A percentile compares a stretch with the other conserved stretches of the same genome.
phyloP scores from a whole-genome alignment of 495 filamentous ascomycete species.

The Aspergillus egyptiacus region DNA sequence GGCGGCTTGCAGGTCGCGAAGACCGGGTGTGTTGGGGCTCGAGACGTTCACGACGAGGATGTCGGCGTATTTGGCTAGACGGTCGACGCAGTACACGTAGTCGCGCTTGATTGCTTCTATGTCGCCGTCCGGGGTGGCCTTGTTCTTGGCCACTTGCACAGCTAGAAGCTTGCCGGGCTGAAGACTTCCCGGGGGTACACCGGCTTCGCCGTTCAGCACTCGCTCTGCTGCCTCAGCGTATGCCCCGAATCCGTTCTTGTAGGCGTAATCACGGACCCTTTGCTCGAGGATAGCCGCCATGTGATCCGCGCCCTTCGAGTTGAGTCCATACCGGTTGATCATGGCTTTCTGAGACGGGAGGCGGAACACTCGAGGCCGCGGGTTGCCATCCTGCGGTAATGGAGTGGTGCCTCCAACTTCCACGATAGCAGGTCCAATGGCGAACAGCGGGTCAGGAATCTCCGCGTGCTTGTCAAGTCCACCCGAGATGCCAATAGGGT shows the following conservation, averaged over 20 bases:
- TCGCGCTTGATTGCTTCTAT: slow-evolving; percentile 76
- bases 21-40: slow-evolving; percentile 88
- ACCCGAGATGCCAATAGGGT: slow-evolving; percentile 87
- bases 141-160: slow-evolving; percentile 99
- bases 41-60: slow-evolving; percentile 96
- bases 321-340: slow-evolving; percentile 94
- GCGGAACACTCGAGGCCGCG: slow-evolving; percentile 80
- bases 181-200: slow-evolving; percentile 67
- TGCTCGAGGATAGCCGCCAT: slow-evolving; percentile 75
- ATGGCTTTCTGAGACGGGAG: slow-evolving; percentile 73
- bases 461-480: slow-evolving; percentile 93
- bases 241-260: slow-evolving; percentile 56
- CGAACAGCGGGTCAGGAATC: slow-evolving; percentile 74
- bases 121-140: slow-evolving; percentile 74
- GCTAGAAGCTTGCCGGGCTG: slow-evolving; percentile 67
- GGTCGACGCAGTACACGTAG: slow-evolving; percentile 80
- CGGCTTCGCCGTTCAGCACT: slow-evolving; percentile 65
- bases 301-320: slow-evolving; percentile 80
- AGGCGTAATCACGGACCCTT: slow-evolving; percentile 71
- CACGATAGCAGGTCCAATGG: slow-evolving; percentile 72
- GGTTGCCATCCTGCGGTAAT: slow-evolving; percentile 77
- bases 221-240: slow-evolving; percentile 58
- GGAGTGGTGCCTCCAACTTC: slow-evolving; percentile 91
- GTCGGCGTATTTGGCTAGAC: slow-evolving; percentile 79
- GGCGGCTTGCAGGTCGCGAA: slow-evolving; percentile 74